phyloP scores from a whole-genome alignment of 2,329 filamentous ascomycete genomes.

The Fusarium chlamydosporum region DNA sequence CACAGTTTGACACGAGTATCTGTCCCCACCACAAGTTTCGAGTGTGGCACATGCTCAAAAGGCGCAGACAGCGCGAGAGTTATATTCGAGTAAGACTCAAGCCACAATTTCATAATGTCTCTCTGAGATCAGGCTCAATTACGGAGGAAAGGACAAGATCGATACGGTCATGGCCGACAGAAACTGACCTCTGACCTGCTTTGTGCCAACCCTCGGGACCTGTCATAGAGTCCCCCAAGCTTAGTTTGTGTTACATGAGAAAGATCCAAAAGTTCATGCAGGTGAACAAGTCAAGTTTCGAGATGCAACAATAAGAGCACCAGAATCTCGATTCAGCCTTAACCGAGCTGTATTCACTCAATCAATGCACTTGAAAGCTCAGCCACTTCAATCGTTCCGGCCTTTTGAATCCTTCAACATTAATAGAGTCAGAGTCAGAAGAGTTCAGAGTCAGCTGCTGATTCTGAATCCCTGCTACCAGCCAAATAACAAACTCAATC shows the following conservation, averaged over 20 bases:
- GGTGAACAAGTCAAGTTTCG: slow-evolving; percentile 22
- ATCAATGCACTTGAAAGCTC: slow-evolving; percentile 6
- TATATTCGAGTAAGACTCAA: slow-evolving; percentile 23
- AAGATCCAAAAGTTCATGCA: slow-evolving; percentile 31
- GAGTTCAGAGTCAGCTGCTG: slow-evolving; percentile 14
- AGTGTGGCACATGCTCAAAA: slow-evolving; percentile 47
- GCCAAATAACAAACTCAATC: slow-evolving; percentile 23
- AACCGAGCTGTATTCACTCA: slow-evolving; percentile 9
- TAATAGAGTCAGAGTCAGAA: slow-evolving; percentile 11
- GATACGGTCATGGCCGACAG: slow-evolving; percentile 14
- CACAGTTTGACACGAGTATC: slow-evolving; percentile 54
- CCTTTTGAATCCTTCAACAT: slow-evolving; percentile 5
- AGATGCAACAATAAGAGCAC: slow-evolving; percentile 21
- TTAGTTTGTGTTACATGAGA: slow-evolving; percentile 27
- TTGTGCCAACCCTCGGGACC: slow-evolving; percentile 1
- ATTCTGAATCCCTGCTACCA: slow-evolving; percentile 13
- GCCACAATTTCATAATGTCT: slow-evolving; percentile 30
- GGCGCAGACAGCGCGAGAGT: slow-evolving; percentile 10
- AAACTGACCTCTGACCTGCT: slow-evolving; percentile 1
- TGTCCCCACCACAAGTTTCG: slow-evolving; percentile 34
- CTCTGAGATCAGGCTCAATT: slow-evolving; percentile 15
- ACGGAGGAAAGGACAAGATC: slow-evolving; percentile 18
- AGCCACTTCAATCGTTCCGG: slow-evolving; percentile 10
- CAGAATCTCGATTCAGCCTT: slow-evolving; percentile 37
- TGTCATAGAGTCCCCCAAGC: slow-evolving; percentile 4